phyloP scores from a whole-genome alignment of 2,329 filamentous ascomycete genomes.

The Scedosporium apiospermum region DNA sequence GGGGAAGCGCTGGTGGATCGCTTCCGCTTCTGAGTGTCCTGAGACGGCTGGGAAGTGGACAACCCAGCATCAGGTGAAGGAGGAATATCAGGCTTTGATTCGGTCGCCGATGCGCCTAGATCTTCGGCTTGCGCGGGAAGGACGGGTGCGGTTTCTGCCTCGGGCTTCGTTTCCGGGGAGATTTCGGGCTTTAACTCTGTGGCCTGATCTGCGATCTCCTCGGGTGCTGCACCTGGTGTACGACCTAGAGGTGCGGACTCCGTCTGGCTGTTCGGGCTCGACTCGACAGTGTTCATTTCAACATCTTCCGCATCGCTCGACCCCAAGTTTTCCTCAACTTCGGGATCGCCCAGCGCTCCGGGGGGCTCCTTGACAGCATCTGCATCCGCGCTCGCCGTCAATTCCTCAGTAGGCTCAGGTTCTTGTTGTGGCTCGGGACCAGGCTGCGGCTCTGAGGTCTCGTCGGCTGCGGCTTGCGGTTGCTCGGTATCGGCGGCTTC shows the following conservation, averaged over 20 bases:
- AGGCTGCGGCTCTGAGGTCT: conserved; percentile 10
- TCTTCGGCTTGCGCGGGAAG: not conserved
- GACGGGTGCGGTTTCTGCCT: not conserved
- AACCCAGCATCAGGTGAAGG: not conserved
- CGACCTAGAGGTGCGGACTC: not conserved
- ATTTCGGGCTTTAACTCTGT: not conserved
- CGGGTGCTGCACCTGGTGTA: not conserved
- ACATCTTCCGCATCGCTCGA: not conserved
- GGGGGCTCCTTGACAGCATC: not conserved
- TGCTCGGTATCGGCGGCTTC: conserved; percentile 27
- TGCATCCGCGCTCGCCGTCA: not conserved
- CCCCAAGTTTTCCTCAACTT: not conserved
- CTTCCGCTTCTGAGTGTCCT: conserved; percentile 3
- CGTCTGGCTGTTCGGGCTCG: not conserved
- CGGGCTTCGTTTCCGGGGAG: not conserved
- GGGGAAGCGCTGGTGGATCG: not conserved
- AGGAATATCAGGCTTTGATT: not conserved
- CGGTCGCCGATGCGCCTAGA: no score
- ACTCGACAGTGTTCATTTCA: no score
- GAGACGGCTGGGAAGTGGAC: not conserved
- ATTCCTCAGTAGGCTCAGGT: not conserved
- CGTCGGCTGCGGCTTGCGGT: conserved; percentile 9
- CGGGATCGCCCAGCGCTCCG: not conserved
- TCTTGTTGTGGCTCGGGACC: conserved; percentile 8
- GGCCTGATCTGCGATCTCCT: not conserved